phyloP scores from a whole-genome alignment of 1,284 basidiomycete species.

The Boletus subluridellus region DNA sequence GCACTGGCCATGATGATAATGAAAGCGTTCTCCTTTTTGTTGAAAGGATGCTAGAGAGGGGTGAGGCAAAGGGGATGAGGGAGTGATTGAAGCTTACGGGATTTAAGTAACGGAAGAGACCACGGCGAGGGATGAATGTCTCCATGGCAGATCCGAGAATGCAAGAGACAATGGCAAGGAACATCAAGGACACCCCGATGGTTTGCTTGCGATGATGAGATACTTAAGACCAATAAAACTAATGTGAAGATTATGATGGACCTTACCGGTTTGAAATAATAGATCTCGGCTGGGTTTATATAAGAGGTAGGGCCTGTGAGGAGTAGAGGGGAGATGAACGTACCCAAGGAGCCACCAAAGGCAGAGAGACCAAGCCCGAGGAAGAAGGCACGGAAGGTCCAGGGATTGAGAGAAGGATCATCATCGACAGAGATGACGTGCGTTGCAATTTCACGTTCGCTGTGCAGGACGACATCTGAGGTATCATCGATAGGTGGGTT shows the following conservation, averaged over 20 bases:
- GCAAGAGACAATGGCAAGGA: conserved; percentile 50
- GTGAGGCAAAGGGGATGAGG: conserved; percentile 18
- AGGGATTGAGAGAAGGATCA: conserved; percentile 52
- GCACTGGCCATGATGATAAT: conserved; percentile 69
- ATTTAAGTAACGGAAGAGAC: conserved; percentile 53
- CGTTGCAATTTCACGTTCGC: conserved; percentile 49
- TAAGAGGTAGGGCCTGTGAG: not conserved
- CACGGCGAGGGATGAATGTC: conserved; percentile 45
- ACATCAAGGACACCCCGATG: conserved; percentile 46
- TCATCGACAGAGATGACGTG: conserved; percentile 54
- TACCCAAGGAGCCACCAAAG: conserved; percentile 53
- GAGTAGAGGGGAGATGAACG: not conserved
- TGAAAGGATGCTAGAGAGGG: conserved; percentile 37
- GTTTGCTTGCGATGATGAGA: conserved; percentile 37
- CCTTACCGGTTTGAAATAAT: conserved; percentile 57
- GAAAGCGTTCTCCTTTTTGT: conserved; percentile 55
- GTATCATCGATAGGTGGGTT: conserved; percentile 14
- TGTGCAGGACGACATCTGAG: conserved; percentile 36
- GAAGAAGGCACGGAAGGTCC: conserved; percentile 57
- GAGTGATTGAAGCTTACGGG: conserved; percentile 38
- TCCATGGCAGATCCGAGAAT: conserved; percentile 42
- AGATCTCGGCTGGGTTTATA: conserved; percentile 44
- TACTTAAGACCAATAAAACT: not conserved
- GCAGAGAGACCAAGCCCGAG: conserved; percentile 60
- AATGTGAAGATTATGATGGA: not conserved